Evolutionary conservation across 1,284 basidiomycete species (phyloP), one percentile per base, ranked within the genome.

Genomic region (Sanguinoderma infundibulare): DNA sequence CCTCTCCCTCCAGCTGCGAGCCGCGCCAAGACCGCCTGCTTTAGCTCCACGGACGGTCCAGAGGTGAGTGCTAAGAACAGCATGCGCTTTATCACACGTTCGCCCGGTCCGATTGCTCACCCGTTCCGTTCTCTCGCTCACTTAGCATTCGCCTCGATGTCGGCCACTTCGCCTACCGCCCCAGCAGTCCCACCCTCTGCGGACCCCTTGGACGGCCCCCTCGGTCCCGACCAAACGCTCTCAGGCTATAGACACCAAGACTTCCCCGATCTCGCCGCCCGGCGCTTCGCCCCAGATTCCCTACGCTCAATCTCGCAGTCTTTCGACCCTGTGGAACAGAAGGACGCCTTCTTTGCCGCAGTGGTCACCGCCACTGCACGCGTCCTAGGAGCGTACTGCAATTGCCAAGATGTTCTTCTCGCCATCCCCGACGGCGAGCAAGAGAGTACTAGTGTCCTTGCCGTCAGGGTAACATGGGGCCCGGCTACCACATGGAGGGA

Each of bases 361-460:
- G 61, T 81, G 20, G 67, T 75, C 20, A 56, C 61, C 8, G 74
- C 76, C 5, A 68, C 79, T 42, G 74, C 73, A 5, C 72, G 76
- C 14, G 66, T 79, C 28, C 68, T 83, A 9, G 80, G 79, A 35
- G 67, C 72, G 40, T 82, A 81, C 64, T 78, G 76, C 58, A 75
- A 73, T 36, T 69, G 66, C 30, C 69, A 71, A 2, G 80, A 83
- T 63, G 64, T 83, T 5, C 70, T 82, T 3, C 56, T 83, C 34
- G 78, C 74, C n/a, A 53, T 79, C 42, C 68, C 64, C 54, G 60
- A 61, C 35, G 64, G 49, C 34, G 55, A 58, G 30, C 60, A 65
- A 34, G 62, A 69, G 10, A 52, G n/a, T n/a, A n/a, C n/a, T n/a
- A n/a, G 57, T 8, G 38, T 68, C 39, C 64, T 60, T n/a, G 73